Conservation (phyloP, 805 yeast genomes). For the Lachancea quebecensis region DNA sequence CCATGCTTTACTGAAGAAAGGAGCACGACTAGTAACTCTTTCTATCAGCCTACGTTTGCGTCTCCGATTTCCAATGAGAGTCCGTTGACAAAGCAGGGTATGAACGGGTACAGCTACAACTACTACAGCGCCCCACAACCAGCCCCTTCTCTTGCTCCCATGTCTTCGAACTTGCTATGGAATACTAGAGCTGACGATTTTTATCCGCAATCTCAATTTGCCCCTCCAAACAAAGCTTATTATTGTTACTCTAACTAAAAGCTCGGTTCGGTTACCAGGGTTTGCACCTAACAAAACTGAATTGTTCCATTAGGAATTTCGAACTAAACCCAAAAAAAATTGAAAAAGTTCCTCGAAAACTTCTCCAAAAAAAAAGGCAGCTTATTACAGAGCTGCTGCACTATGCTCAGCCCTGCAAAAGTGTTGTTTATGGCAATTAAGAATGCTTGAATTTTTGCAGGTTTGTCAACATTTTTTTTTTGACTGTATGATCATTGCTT, state of each 20-base stretch:
- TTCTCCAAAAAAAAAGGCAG: neutral
- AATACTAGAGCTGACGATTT: constrained; percentile 5
- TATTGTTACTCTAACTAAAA: constrained; percentile 2
- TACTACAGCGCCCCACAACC: constrained; percentile 6
- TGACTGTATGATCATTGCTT: no score
- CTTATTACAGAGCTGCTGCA: neutral
- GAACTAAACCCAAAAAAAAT: constrained; percentile 1
- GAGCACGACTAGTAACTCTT: constrained; percentile 13
- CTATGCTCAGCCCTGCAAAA: neutral
- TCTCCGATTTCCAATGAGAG: constrained; percentile 12
- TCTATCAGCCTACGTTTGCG: constrained; percentile 11
- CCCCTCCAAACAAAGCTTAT: constrained; percentile 1
- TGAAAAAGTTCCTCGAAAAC: neutral
- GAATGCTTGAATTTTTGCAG: no score
- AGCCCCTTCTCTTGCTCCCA: constrained; percentile 4
- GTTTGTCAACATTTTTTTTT: no score
- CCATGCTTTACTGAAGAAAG: constrained; percentile 19
- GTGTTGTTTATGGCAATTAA: neutral
- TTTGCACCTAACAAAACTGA: neutral
- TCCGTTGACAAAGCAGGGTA: constrained; percentile 7
- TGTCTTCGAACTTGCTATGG: constrained; percentile 3
- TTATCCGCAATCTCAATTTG: constrained; percentile 4
- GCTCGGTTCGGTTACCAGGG: neutral
- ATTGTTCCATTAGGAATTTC: neutral
- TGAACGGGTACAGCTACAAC: constrained; percentile 4